Base-by-base conservation (phyloP, 1,284 basidiomycete species). In the Pisolithus thermaeus region DNA sequence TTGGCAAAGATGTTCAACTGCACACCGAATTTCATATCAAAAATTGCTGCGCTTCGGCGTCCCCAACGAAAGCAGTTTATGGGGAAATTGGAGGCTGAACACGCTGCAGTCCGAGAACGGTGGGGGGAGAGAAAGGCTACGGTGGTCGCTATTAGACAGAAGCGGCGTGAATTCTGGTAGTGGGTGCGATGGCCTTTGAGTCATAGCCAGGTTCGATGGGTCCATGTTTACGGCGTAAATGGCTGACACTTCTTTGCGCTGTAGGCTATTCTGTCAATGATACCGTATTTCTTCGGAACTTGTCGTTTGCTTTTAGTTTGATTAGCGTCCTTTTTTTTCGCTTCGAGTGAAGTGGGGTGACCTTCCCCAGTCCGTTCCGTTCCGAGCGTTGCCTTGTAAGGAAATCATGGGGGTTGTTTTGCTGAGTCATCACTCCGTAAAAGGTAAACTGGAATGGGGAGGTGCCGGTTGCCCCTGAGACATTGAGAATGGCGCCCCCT, bases 51-150 rank as follows among this genome's bases (percentile, higher is more conserved):
- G 0, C 64, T 84, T 42, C 75, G 74, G 54, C 76, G 75, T 49
- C 55, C 73, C 3, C 61, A 72, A 46, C 66, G 79, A 30, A 75
- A 64, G 55, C 64, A 63, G 45, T 65, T 72, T 46, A 63, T 68
- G 48, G 67, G 57, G 47, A 65, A 55, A 47, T 69, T 74, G 49
- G 73, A 78, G 7, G 64, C 56, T 42, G 62, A 65, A 51, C 76
- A 78, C 51, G 70, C 66, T 46, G 64, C 59, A 48, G 59, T 67
- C 35, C 71, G 75, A 54, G 75, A 70, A 28, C 70, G 69, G 49
- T 86, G 83, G 84, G 80, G 81, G 14, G 81, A 85, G 63, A 72
- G 72, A 58, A 80, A 81, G 62, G 58, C 71, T 38, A 69, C 79
- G 51, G 71, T 74, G 2, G 72, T 70, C 61, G 79, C 79, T n/a